Conservation (phyloP, 495 filamentous ascomycete species). For the Penicillium egyptiacum region DNA sequence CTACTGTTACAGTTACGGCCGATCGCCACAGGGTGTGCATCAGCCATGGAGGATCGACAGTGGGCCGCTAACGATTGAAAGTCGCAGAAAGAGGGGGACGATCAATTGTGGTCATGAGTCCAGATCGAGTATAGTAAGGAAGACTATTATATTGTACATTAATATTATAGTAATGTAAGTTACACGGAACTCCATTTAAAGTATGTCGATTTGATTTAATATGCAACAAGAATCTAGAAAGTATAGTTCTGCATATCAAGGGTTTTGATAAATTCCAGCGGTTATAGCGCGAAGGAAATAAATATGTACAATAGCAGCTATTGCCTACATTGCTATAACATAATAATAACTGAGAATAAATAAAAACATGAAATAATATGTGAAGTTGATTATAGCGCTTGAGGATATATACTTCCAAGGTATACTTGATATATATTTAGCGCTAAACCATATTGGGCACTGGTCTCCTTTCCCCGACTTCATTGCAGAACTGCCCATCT, state of each 20-base stretch:
- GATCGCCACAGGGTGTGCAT: slow-evolving; percentile 19
- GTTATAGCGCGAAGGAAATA: slow-evolving; percentile 3
- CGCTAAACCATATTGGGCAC: slow-evolving; percentile 5
- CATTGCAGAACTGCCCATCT: not conserved
- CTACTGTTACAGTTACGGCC: slow-evolving; percentile 2
- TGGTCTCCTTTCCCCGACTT: slow-evolving; percentile 10
- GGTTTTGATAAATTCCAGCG: slow-evolving; percentile 8
- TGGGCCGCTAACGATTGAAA: slow-evolving; percentile 1
- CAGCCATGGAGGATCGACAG: slow-evolving; percentile 15
- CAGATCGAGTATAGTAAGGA: slow-evolving; percentile 5
- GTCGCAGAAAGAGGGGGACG: slow-evolving; percentile 1
- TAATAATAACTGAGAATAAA: not conserved
- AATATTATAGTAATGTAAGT: not conserved
- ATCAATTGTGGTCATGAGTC: not conserved
- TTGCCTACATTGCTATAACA: not conserved
- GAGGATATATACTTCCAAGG: not conserved
- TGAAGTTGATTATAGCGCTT: not conserved
- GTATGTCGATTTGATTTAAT: not conserved
- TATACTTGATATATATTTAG: too few relatives aligned
- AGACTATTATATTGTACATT: not conserved
- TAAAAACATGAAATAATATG: not conserved
- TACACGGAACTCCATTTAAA: not conserved
- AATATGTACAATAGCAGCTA: not conserved
- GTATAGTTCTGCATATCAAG: not conserved
- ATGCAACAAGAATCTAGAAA: not conserved